Percentiles rank a stretch among this genome's conserved stretches.
These are phyloP conservation scores for Pseudogymnoascus sp. DNA, from an alignment of 2,329 filamentous ascomycete genomes.

Conservation along the genomic window DNA sequence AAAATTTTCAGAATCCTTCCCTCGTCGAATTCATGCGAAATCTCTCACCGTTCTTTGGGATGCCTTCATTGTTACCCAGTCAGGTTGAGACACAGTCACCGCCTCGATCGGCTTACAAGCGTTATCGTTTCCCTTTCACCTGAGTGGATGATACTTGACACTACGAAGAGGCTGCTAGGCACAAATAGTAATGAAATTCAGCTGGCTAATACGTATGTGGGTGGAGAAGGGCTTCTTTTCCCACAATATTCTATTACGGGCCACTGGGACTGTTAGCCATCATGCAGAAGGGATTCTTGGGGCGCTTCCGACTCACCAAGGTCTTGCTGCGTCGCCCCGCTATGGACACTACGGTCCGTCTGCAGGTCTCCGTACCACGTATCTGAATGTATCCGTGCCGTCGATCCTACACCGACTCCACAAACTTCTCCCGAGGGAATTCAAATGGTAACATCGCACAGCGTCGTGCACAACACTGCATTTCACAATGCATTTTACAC, in stretches of 20 bases:
- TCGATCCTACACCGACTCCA: slow-evolving; percentile 4
- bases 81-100: slow-evolving; percentile 8
- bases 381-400: slow-evolving; percentile 4
- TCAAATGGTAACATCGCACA: neutral
- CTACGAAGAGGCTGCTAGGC: neutral
- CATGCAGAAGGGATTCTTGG: neutral
- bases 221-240: slow-evolving; percentile 7
- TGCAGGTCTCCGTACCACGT: slow-evolving; percentile 6
- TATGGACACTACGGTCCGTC: slow-evolving; percentile 9
- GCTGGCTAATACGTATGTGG: slow-evolving; percentile 7
- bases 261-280: neutral
- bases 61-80: slow-evolving; percentile 8
- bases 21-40: slow-evolving; percentile 4
- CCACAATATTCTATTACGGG: slow-evolving; percentile 1
- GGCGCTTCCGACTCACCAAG: slow-evolving; percentile 7
- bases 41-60: slow-evolving; percentile 4
- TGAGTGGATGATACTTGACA: neutral
- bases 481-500: slow-evolving; percentile 5
- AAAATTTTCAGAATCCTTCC: slow-evolving; percentile 6
- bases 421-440: slow-evolving; percentile 2
- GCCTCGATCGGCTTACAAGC: slow-evolving; percentile 9
- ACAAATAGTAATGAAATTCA: neutral
- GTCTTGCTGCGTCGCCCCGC: neutral
- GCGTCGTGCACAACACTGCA: neutral
- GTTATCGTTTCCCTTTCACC: neutral